Base-by-base conservation (phyloP, 2,329 filamentous ascomycete genomes). In the Pseudogymnoascus destructans region DNA sequence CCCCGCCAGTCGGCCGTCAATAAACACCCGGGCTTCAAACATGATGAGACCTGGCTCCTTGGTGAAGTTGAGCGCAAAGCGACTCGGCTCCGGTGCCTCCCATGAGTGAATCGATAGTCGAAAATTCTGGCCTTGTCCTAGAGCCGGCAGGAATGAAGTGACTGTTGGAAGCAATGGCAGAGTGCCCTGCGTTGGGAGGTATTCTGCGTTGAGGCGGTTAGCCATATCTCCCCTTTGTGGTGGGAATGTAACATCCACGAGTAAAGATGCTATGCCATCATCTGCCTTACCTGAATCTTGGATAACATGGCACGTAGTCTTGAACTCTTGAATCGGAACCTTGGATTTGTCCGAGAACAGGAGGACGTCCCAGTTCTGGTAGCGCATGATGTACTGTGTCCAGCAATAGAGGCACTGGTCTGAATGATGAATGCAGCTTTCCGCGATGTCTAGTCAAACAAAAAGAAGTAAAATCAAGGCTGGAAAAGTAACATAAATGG, bases 291-390 rank as follows among this genome's bases (percentile, higher is more conserved):
- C 72, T 63, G 68, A 69, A 61, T 80, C 79, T 59, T 72, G 73
- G 33, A 84, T 78, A 30, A 85, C 81, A 68, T 86, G 85, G 69
- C 87, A 95, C 61, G 81, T 77, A 6, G 87, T 88, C 67, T 83
- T 85, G 76, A 93, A 95, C 71, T 95, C 89, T 70, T 88, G 87
- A 58, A 91, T 71, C 0, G 89, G 89, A 10, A 86, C 73, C 65
- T 82, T 84, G 64, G 77, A 82, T 61, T 70, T 71, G 13, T 74
- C 73, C 0, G 87, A 85, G 69, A 95, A 95, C 61, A 95, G 75
- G 42, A 95, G 80, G 58, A 93, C 79, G 66, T 95, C 89, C 89
- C 89, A 95, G 66, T 89, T 83, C 65, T 89, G 80, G 76, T 86
- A 95, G 60, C 89, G 84, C 89, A 95, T 95, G 62, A 65, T 77